These are phyloP conservation scores for Xylariaceae sp. DNA, from an alignment of 2,329 filamentous ascomycete genomes.

Conservation along the genomic window DNA sequence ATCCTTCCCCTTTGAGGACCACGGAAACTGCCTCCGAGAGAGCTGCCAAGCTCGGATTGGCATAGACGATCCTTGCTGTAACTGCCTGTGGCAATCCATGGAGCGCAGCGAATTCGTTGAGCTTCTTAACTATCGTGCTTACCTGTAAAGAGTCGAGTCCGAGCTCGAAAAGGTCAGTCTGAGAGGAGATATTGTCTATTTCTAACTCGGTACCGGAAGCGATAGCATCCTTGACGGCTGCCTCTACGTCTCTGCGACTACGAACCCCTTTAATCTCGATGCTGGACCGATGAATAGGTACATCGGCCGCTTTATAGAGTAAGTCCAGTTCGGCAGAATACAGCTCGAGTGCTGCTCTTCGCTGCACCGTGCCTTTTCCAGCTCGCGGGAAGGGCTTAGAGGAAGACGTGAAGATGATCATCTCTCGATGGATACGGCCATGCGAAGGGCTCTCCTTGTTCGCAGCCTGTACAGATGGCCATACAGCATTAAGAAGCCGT, in stretches of 20 bases:
- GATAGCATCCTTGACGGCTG: slow-evolving; percentile 11
- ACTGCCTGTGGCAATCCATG: slow-evolving; percentile 6
- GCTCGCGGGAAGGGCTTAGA: slow-evolving; percentile 31
- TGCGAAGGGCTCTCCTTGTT: slow-evolving; percentile 16
- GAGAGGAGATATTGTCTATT: background rate
- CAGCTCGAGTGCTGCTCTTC: slow-evolving; percentile 24
- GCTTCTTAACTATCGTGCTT: slow-evolving; percentile 5
- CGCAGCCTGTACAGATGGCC: slow-evolving; percentile 14
- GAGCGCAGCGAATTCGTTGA: slow-evolving; percentile 10
- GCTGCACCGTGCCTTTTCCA: slow-evolving; percentile 34
- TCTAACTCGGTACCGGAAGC: slow-evolving; percentile 13
- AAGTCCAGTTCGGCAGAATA: slow-evolving; percentile 30
- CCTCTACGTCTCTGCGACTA: background rate
- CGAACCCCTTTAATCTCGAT: background rate
- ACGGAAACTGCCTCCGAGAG: slow-evolving; percentile 11
- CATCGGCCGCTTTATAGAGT: slow-evolving; percentile 24
- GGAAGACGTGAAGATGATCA: slow-evolving; percentile 28
- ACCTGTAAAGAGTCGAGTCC: slow-evolving; percentile 22
- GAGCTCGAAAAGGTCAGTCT: slow-evolving; percentile 17
- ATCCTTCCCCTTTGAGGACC: slow-evolving; percentile 3
- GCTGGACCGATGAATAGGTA: background rate
- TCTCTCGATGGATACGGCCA: slow-evolving; percentile 15
- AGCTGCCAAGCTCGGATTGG: slow-evolving; percentile 13
- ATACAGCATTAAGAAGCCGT: slow-evolving; percentile 15
- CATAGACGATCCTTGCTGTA: slow-evolving; percentile 10